Percentiles rank a stretch among this genome's conserved stretches.
These are phyloP conservation scores for Amanita exitialis DNA, from an alignment of 768 basidiomycete genomes.

Conservation along the genomic window DNA sequence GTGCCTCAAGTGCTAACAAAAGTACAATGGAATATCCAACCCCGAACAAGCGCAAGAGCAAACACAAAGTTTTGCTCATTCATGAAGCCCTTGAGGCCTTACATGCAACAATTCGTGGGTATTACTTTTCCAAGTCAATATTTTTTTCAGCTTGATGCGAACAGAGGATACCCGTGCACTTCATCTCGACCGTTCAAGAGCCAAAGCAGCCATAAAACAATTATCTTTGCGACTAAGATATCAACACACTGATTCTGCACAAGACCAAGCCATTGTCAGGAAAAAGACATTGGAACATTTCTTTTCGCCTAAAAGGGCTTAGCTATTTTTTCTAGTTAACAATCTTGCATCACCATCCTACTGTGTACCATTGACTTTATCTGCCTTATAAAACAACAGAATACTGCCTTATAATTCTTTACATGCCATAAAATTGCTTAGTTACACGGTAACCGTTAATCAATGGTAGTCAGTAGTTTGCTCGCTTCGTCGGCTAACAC, in stretches of 20 bases:
- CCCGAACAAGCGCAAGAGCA: conserved; percentile 12
- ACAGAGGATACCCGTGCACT: conserved; percentile 66
- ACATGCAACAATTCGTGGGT: conserved; percentile 55
- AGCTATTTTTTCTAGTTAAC: neutral
- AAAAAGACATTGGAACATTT: conserved; percentile 11
- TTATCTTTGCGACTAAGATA: conserved; percentile 5
- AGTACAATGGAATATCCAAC: conserved; percentile 10
- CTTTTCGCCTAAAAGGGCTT: conserved; percentile 1
- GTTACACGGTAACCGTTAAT: neutral
- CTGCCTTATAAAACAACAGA: conserved; percentile 6
- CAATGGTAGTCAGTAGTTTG: neutral
- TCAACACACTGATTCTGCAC: conserved; percentile 2
- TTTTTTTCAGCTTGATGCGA: neutral
- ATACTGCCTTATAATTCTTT: neutral
- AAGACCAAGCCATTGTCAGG: conserved; percentile 6
- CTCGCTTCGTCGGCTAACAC: neutral
- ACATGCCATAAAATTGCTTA: neutral
- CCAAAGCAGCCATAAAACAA: conserved; percentile 57
- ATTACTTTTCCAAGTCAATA: neutral
- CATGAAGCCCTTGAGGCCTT: conserved; percentile 36
- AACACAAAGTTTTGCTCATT: conserved; percentile 40
- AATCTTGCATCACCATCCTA: neutral
- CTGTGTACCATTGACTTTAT: neutral
- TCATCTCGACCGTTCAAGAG: conserved; percentile 65
- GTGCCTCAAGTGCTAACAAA: conserved; percentile 1